phyloP scores from a whole-genome alignment of 176 grass and related monocot species.

The Eremochloa ophiuroides region DNA sequence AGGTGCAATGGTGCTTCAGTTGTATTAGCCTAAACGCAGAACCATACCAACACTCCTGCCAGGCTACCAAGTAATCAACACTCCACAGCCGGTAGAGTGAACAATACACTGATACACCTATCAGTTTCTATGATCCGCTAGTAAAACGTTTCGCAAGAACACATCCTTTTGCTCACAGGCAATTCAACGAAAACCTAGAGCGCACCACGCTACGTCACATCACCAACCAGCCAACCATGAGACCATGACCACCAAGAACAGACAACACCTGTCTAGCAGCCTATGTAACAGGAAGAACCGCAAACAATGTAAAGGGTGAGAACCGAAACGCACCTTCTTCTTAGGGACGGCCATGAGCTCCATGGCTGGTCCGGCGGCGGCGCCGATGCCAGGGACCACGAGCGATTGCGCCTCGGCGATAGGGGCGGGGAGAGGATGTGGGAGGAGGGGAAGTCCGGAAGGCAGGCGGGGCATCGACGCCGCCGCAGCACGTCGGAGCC shows the following conservation, averaged over 20 bases:
- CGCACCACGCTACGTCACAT: background rate
- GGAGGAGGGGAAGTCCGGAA: conserved; percentile 12
- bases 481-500: conserved; percentile 44
- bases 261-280: background rate
- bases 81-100: background rate
- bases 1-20: background rate
- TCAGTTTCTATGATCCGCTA: background rate
- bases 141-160: background rate
- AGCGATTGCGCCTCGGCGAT: conserved; percentile 21
- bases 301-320: background rate
- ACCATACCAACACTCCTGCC: background rate
- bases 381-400: conserved; percentile 31
- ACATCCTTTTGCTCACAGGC: background rate
- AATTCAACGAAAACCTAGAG: conserved; percentile 37
- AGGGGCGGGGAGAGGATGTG: background rate
- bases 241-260: background rate
- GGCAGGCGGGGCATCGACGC: conserved; percentile 35
- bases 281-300: background rate
- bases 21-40: conserved; percentile 8
- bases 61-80: background rate
- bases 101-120: background rate
- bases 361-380: conserved; percentile 28
- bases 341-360: conserved; percentile 89
- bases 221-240: background rate
- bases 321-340: conserved; percentile 57